Conservation (phyloP, 345 rosid species). For the Odontarrhena argentea region DNA sequence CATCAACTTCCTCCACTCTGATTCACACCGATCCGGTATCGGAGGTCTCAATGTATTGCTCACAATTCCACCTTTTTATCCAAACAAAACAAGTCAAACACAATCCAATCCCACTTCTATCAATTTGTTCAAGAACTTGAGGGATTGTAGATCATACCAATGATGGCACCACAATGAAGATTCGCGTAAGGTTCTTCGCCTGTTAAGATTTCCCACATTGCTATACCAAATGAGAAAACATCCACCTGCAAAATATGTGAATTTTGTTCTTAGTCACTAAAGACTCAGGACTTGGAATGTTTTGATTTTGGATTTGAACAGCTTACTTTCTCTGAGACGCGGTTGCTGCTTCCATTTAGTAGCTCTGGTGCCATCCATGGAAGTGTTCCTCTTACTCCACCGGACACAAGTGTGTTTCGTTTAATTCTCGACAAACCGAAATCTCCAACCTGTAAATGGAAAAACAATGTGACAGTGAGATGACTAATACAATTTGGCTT, state of each 20-base stretch:
- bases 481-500: background rate
- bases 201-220: conserved; percentile 83
- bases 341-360: conserved; percentile 71
- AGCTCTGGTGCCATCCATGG: conserved; percentile 99
- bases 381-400: conserved; percentile 94
- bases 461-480: background rate
- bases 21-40: conserved; percentile 66
- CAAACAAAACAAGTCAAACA: background rate
- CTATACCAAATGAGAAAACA: conserved; percentile 86
- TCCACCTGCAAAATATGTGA: conserved; percentile 62
- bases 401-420: conserved; percentile 82
- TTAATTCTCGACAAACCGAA: conserved; percentile 94
- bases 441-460: conserved; percentile 74
- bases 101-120: conserved; percentile 7
- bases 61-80: conserved; percentile 74
- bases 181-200: conserved; percentile 90
- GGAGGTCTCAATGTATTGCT: conserved; percentile 77
- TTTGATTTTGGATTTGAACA: conserved; percentile 8
- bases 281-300: background rate
- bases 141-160: conserved; percentile 53
- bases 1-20: conserved; percentile 75
- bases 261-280: background rate
- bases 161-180: conserved; percentile 92
- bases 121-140: background rate
- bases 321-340: conserved; percentile 82